phyloP scores from a whole-genome alignment of 2,329 filamentous ascomycete genomes.

The Shiraia sp. region DNA sequence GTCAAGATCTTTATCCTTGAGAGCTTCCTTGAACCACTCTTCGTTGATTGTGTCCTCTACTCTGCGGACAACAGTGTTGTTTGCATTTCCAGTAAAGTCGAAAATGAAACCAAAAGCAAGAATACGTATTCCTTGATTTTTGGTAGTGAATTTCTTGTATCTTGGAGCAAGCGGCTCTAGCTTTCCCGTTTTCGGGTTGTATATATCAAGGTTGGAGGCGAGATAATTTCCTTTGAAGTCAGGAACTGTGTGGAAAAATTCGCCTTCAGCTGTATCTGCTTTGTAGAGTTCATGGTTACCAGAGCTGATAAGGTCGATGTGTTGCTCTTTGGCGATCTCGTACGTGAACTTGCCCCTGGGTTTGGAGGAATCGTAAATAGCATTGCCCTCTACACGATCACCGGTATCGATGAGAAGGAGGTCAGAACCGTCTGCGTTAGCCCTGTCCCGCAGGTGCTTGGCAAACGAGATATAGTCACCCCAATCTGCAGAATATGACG shows the following conservation, averaged over 20 bases:
- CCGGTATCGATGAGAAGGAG: conserved; percentile 94
- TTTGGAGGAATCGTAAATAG: conserved; percentile 84
- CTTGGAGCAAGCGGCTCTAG: conserved; percentile 76
- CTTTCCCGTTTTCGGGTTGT: conserved; percentile 71
- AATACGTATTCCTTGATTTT: conserved; percentile 81
- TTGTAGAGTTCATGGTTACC: conserved; percentile 98
- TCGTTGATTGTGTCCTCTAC: conserved; percentile 82
- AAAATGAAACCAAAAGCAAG: conserved; percentile 94
- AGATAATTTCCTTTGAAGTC: conserved; percentile 81
- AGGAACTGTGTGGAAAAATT: conserved; percentile 79
- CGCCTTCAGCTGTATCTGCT: conserved; percentile 73
- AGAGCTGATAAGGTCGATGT: conserved; percentile 80
- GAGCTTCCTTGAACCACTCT: conserved; percentile 84
- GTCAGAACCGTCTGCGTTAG: conserved; percentile 78
- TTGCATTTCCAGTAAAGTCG: conserved; percentile 86
- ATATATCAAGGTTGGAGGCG: conserved; percentile 90
- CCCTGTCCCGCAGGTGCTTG: conserved; percentile 75
- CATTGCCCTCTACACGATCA: conserved; percentile 91
- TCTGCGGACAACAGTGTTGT: conserved; percentile 82
- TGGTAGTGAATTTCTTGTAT: conserved; percentile 88
- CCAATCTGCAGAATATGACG: conserved; percentile 95
- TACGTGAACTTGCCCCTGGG: conserved; percentile 90
- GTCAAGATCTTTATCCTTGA: conserved; percentile 78
- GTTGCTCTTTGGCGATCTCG: conserved; percentile 81
- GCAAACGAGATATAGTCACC: conserved; percentile 97